A percentile compares a stretch with the other conserved stretches of the same genome.
Evolutionary conservation across 1,284 basidiomycete genomes (phyloP).

Genomic region (Porogramme epimiltina): DNA sequence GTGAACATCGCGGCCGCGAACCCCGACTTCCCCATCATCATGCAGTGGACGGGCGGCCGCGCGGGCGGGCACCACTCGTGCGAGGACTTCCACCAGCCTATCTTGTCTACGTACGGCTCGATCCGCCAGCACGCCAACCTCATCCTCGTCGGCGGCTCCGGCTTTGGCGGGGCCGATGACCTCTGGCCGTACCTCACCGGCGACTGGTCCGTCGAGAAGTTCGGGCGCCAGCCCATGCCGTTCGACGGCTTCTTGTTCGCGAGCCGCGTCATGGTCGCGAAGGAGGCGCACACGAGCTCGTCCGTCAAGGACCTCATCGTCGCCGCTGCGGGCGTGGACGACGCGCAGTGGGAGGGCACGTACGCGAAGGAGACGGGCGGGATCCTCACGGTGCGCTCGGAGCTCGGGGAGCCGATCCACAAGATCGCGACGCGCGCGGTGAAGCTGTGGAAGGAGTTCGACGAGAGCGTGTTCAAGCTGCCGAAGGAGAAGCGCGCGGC

Average conservation of each 20-base stretch:
- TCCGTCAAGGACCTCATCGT: conserved; percentile 97
- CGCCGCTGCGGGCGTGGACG: conserved; percentile 90
- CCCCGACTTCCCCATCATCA: conserved; percentile 96
- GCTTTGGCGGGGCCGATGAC: conserved; percentile 94
- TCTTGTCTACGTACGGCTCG: conserved; percentile 86
- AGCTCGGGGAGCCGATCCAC: conserved; percentile 98
- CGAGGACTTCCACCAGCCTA: conserved; percentile 98
- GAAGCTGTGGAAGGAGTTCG: conserved; percentile 98
- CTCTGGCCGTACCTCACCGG: conserved; percentile 97
- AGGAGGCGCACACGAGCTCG: conserved; percentile 94
- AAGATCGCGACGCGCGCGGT: conserved; percentile 97
- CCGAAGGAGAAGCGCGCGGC: conserved; percentile 92
- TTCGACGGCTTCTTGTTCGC: conserved; percentile 98
- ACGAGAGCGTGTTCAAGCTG: conserved; percentile 93
- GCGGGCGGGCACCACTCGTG: conserved; percentile 99
- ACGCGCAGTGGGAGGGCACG: conserved; percentile 93
- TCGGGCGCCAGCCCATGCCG: conserved; percentile 94
- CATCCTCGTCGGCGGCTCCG: conserved; percentile 92
- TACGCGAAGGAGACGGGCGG: conserved; percentile 95
- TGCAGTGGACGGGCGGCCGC: conserved; percentile 99
- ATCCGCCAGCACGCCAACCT: conserved; percentile 93
- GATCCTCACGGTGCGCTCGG: conserved; percentile 95
- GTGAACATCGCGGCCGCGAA: conserved; percentile 94
- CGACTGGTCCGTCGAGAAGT: conserved; percentile 88
- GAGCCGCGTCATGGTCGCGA: conserved; percentile 96